A percentile compares a stretch with the other conserved stretches of the same genome.
Evolutionary conservation across 2,329 filamentous ascomycete species (phyloP).

Genomic region (Alternaria brassicae): DNA sequence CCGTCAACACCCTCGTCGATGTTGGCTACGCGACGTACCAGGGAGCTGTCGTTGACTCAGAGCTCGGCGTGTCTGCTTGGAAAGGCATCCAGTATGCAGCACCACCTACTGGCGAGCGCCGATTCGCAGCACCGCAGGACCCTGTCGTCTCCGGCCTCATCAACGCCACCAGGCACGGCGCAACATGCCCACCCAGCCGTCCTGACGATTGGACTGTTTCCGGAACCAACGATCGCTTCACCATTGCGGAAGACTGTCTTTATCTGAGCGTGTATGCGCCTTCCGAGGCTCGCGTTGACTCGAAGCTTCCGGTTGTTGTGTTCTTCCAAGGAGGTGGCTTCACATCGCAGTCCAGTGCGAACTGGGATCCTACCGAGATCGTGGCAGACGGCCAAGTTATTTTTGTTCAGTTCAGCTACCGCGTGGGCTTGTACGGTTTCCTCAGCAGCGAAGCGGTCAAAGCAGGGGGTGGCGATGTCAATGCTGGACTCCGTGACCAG

Average conservation of each 20-base stretch:
- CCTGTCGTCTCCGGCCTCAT: constrained; percentile 16
- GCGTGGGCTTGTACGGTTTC: constrained; percentile 77
- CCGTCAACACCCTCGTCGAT: constrained; percentile 58
- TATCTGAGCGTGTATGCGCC: constrained; percentile 72
- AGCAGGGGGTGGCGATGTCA: constrained; percentile 59
- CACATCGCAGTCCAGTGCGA: constrained; percentile 55
- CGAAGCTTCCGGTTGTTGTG: constrained; percentile 69
- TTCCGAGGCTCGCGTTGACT: constrained; percentile 56
- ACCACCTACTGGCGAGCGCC: constrained; percentile 68
- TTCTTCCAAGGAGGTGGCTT: constrained; percentile 60
- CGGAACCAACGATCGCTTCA: constrained; percentile 21
- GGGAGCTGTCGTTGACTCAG: constrained; percentile 57
- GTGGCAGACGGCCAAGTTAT: constrained; percentile 68
- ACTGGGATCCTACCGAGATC: constrained; percentile 69
- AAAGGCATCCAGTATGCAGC: constrained; percentile 76
- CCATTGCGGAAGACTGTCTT: constrained; percentile 69
- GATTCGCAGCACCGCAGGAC: constrained; percentile 69
- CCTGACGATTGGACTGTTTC: constrained; percentile 32
- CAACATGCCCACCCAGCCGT: constrained; percentile 44
- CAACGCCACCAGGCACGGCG: constrained; percentile 36
- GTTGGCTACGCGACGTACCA: constrained; percentile 70
- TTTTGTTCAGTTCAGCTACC: constrained; percentile 77
- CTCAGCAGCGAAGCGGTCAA: constrained; percentile 65
- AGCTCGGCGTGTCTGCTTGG: constrained; percentile 70
- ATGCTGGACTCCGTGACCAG: constrained; percentile 75